A percentile compares a stretch with the other conserved stretches of the same genome.
phyloP scores from a whole-genome alignment of 2,329 filamentous ascomycete species.

The Fusarium tjaetaba region DNA sequence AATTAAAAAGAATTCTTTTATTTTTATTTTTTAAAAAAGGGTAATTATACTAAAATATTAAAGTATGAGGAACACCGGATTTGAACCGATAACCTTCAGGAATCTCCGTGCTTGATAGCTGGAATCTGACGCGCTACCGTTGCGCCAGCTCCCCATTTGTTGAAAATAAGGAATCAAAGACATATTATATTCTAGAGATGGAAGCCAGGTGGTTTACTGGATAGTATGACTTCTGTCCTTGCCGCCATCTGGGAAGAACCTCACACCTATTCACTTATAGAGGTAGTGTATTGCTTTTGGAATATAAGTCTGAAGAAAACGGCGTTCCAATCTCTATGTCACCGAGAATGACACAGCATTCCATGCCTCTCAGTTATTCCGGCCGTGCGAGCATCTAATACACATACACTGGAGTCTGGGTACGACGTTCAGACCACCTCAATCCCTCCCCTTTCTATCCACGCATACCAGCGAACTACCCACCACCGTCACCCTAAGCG shows the following conservation, averaged over 20 bases:
- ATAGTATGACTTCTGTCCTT: background rate
- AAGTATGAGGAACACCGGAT: constrained; percentile 25
- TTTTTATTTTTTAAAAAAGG: too few relatives aligned
- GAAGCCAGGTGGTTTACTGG: rapidly evolving
- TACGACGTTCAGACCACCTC: constrained; percentile 17
- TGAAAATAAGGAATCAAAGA: rapidly evolving
- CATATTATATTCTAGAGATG: background rate
- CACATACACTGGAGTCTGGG: constrained; percentile 36
- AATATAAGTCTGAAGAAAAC: background rate
- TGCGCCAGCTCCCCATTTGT: constrained; percentile 23
- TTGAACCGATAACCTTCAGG: constrained; percentile 31
- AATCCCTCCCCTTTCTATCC: constrained; percentile 31
- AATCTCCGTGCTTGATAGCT: constrained; percentile 3
- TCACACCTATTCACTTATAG: background rate
- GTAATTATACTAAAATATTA: too few relatives aligned
- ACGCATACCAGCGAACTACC: constrained; percentile 19
- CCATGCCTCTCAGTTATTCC: constrained; percentile 20
- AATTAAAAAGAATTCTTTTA: background rate
- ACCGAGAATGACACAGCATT: background rate
- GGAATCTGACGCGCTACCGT: constrained; percentile 20
- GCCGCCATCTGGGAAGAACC: too few relatives aligned
- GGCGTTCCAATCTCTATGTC: background rate
- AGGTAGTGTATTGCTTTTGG: background rate
- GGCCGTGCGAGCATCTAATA: constrained; percentile 40
- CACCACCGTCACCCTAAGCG: constrained; percentile 16